phyloP scores from a whole-genome alignment of 2,329 filamentous ascomycete genomes.

The Sordariomycetes sp. region DNA sequence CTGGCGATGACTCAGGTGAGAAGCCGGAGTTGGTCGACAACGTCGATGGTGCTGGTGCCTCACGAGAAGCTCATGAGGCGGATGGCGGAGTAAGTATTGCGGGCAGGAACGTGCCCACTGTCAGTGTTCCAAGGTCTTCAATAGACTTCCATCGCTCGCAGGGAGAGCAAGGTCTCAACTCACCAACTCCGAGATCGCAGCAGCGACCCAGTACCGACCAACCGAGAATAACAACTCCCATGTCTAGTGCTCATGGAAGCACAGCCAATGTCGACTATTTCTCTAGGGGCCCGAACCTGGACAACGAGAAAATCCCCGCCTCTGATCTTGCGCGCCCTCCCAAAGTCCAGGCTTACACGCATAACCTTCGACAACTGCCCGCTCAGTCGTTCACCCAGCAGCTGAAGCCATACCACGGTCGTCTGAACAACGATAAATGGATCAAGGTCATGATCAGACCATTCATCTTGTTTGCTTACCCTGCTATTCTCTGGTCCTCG shows the following conservation, averaged over 20 bases:
- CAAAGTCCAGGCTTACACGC: constrained; percentile 53
- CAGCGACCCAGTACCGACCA: not conserved
- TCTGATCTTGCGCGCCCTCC: constrained; percentile 22
- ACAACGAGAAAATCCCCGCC: constrained; percentile 31
- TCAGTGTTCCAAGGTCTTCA: too few relatives aligned
- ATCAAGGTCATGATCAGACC: constrained; percentile 67
- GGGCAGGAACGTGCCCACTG: too few relatives aligned
- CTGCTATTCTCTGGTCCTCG: constrained; percentile 80
- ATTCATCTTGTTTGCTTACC: constrained; percentile 80
- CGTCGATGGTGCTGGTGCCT: too few relatives aligned
- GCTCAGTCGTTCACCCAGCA: constrained; percentile 65
- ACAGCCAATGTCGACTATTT: constrained; percentile 12
- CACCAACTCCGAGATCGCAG: not conserved
- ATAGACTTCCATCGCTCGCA: too few relatives aligned
- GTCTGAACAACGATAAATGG: constrained; percentile 73
- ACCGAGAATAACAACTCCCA: not conserved
- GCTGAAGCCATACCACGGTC: constrained; percentile 68
- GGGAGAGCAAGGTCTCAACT: not conserved
- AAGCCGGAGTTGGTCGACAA: too few relatives aligned
- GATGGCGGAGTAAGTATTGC: too few relatives aligned
- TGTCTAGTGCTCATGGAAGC: constrained; percentile 7
- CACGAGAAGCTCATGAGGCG: too few relatives aligned
- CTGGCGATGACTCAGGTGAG: too few relatives aligned
- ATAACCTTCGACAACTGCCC: constrained; percentile 56
- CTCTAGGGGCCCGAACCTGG: constrained; percentile 21